A percentile compares a stretch with the other conserved stretches of the same genome.
Evolutionary conservation across 345 rosid genomes (phyloP).

Genomic region (Gossypium stocksii): DNA sequence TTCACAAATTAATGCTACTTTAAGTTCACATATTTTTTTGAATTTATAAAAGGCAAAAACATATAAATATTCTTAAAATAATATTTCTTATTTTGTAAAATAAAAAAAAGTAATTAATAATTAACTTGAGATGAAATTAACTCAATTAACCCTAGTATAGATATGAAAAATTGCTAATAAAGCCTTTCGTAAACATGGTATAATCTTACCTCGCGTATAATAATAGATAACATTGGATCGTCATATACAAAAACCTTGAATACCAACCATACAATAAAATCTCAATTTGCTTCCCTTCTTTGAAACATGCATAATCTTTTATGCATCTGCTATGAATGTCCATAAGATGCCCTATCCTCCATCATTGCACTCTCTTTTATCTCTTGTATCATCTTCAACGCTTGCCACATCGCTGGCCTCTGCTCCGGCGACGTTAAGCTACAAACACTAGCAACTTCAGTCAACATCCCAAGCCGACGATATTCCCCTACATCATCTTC

Average conservation of each 20-base stretch:
- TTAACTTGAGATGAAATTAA: too few species aligned
- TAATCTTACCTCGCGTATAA: neutral
- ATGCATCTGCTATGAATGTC: constrained; percentile 16
- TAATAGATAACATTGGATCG: neutral
- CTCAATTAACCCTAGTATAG: too few species aligned
- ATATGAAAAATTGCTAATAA: neutral
- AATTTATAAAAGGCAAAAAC: too few species aligned
- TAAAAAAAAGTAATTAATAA: too few species aligned
- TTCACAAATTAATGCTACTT: too few species aligned
- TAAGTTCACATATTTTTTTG: too few species aligned
- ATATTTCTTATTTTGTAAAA: too few species aligned
- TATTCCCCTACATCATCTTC: constrained; percentile 50
- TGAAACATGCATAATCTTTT: neutral
- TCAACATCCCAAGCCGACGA: constrained; percentile 65
- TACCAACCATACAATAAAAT: neutral
- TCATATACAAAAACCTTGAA: constrained; percentile 9
- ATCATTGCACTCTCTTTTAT: constrained; percentile 60
- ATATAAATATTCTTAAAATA: too few species aligned
- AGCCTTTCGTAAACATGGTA: neutral
- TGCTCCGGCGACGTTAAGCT: constrained; percentile 83
- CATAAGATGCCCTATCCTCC: constrained; percentile 33
- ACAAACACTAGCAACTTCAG: constrained; percentile 81
- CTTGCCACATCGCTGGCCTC: constrained; percentile 89
- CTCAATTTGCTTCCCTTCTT: neutral
- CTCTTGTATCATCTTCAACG: constrained; percentile 78